Evolutionary conservation across 306 rosid genomes (phyloP).

Genomic region (Chamaecrista fasciculata): DNA sequence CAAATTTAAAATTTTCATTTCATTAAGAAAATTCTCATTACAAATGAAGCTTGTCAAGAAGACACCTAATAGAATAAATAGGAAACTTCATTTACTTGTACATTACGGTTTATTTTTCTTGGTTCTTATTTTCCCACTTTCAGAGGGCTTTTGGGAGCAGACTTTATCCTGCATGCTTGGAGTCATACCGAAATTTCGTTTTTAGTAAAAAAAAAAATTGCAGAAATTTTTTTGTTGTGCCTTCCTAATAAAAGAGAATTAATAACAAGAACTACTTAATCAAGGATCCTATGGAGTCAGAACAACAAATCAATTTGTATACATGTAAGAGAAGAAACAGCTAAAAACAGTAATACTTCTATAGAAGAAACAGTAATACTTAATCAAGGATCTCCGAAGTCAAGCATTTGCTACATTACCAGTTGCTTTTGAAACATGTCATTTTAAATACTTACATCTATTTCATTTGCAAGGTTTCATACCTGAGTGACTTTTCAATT

Average conservation of each 20-base stretch:
- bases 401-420: conserved; percentile 12
- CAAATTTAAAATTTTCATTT: background rate
- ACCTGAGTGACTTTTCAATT: conserved; percentile 85
- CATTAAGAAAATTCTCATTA: conserved; percentile 3
- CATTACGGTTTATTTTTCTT: background rate
- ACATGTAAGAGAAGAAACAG: too few relatives aligned
- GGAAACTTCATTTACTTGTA: conserved; percentile 15
- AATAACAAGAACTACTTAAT: background rate
- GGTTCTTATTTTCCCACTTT: background rate
- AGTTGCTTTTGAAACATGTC: too few relatives aligned
- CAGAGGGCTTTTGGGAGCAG: conserved; percentile 3
- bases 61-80: conserved; percentile 2
- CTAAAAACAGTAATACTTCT: too few relatives aligned
- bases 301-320: background rate
- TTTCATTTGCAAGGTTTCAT: conserved; percentile 23
- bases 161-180: background rate
- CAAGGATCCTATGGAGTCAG: background rate
- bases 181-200: background rate
- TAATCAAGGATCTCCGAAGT: too few relatives aligned
- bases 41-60: background rate
- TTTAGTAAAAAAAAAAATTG: background rate
- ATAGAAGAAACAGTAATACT: too few relatives aligned
- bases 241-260: background rate
- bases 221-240: background rate
- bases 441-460: too few relatives aligned